A percentile compares a stretch with the other conserved stretches of the same genome.
These are phyloP conservation scores for Pichia sp. DNA, from an alignment of 1,139 yeast species.

Conservation along the genomic window DNA sequence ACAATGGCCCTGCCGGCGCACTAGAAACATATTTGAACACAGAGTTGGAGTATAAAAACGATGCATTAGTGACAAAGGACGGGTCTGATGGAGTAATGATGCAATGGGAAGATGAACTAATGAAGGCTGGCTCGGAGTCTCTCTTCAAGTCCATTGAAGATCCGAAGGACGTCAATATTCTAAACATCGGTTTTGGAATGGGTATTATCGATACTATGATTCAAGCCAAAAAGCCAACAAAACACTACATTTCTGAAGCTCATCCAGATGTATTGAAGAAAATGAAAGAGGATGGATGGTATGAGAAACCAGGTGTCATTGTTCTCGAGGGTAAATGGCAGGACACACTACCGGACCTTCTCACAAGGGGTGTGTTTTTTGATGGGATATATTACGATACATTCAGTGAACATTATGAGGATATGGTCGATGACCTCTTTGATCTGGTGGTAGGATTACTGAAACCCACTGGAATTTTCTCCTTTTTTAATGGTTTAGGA, in stretches of 20 bases:
- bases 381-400: constrained; percentile 95
- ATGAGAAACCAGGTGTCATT: constrained; percentile 64
- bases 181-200: constrained; percentile 95
- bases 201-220: constrained; percentile 86
- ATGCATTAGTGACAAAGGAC: constrained; percentile 66
- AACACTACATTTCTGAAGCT: constrained; percentile 88
- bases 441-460: constrained; percentile 78
- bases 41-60: constrained; percentile 65
- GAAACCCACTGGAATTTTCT: constrained; percentile 76
- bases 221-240: constrained; percentile 54
- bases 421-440: constrained; percentile 73
- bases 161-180: constrained; percentile 48
- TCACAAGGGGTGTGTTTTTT: constrained; percentile 64
- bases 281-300: constrained; percentile 79
- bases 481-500: constrained; percentile 94
- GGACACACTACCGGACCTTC: constrained; percentile 61
- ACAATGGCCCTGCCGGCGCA: constrained; percentile 56
- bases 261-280: constrained; percentile 84
- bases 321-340: constrained; percentile 91
- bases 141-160: constrained; percentile 44
- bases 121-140: constrained; percentile 75
- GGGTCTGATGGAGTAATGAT: constrained; percentile 93
- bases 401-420: constrained; percentile 79
- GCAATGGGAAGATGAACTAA: constrained; percentile 88
- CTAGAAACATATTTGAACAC: constrained; percentile 65